Evolutionary conservation across 768 basidiomycete species (phyloP), one percentile per base, ranked within the genome.

Genomic region (Leccinum uliginosum): DNA sequence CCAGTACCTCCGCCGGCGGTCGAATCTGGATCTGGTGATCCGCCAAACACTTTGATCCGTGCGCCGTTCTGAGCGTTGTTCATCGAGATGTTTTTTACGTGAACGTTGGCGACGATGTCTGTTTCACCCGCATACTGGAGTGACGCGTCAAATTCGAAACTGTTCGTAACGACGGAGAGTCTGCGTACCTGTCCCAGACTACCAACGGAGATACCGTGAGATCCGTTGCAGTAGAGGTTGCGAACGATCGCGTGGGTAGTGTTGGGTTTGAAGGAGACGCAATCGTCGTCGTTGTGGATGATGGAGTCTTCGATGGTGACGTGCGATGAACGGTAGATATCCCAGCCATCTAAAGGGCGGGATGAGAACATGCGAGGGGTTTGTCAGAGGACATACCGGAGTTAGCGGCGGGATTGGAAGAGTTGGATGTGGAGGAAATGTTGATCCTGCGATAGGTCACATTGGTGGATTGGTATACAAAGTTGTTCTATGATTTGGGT

Each of bases 21-120:
- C 63, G 53, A 70, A 56, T 73, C 63, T 2, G 77, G 68, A 52
- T 71, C 65, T 6, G 78, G 75, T 26, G 71, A 73, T 0, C 78
- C 80, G 4, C 76, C 77, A 57, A 79, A 81, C 5, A 76, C 76
- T 65, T 81, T 81, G 71, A 81, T 80, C n/a, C 78, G 74, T 0
- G 78, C 79, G 2, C 78, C 80, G 56, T 81, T 79, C 60, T 78
- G 67, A 3, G 77, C 75, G 46, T 80, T 76, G 24, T 71, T 59
- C 75, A 80, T 78, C 23, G 71, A 69, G 34, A 81, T 66, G 55
- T 80, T 76, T 26, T 67, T 65, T 34, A 74, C 76, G 24, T 64
- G 70, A 50, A 81, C 68, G 63, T 80, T 76, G 24, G 73, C 73
- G 27, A 79, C 77, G 49, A 80, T 77, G 45, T 80, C 78, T 23